Percentiles rank a stretch among this genome's conserved stretches.
These are phyloP conservation scores for Corchorus capsularis DNA, from an alignment of 345 rosid genomes.

Conservation along the genomic window DNA sequence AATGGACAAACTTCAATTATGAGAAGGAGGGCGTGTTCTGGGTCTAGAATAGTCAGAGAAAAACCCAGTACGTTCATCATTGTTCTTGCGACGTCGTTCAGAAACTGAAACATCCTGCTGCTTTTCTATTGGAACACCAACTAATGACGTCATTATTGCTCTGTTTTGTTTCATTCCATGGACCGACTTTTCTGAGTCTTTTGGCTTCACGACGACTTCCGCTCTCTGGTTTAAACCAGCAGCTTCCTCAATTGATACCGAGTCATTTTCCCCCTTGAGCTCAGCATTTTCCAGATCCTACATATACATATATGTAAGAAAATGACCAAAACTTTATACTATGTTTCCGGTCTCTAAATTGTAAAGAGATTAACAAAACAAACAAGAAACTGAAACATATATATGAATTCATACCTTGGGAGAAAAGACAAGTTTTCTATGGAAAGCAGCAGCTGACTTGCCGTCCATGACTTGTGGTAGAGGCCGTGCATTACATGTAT, in stretches of 20 bases:
- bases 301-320: background rate
- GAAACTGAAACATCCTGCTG: slow-evolving; percentile 29
- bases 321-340: background rate
- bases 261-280: background rate
- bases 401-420: slow-evolving; percentile 15
- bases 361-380: background rate
- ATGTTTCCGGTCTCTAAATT: too few relatives aligned
- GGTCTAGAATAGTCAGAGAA: slow-evolving; percentile 62
- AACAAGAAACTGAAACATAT: background rate
- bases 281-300: slow-evolving; percentile 1
- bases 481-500: slow-evolving; percentile 45
- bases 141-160: slow-evolving; percentile 13
- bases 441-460: background rate
- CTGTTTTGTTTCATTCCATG: background rate
- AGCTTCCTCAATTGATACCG: background rate
- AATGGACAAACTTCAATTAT: slow-evolving; percentile 27
- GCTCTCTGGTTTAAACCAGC: too few relatives aligned
- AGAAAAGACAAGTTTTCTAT: background rate
- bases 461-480: slow-evolving; percentile 14
- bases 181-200: background rate
- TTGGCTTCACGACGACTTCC: background rate
- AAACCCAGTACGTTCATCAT: slow-evolving; percentile 26
- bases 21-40: slow-evolving; percentile 53
- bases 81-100: slow-evolving; percentile 20
- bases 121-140: slow-evolving; percentile 27